Evolutionary conservation across 108 stramenopile species (phyloP), one percentile per base, ranked within the genome.

Genomic region (Epithemia pelagica): DNA sequence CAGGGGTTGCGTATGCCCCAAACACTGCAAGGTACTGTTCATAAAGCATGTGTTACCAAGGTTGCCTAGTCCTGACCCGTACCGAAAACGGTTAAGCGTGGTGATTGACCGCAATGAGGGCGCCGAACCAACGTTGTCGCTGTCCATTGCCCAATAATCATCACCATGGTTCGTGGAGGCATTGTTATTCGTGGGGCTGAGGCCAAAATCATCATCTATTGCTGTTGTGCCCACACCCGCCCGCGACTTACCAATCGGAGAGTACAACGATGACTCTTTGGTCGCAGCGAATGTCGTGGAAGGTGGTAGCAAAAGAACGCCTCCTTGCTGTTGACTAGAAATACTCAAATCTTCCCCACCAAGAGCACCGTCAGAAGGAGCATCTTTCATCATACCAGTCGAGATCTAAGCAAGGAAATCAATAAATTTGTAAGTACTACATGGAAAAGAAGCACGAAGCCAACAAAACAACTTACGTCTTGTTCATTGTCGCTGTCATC

Each of bases 31-130:
- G 18, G 85, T 79, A 28, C 82, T 82, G 63, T 95, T 95, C 82
- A 98, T 84, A 67, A 96, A 97, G 75, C 96, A 97, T 0, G 95
- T 98, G 77, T 98, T 97, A 31, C 99, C 99, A 23, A 97, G 79
- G 67, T 99, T 98, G 32, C 80, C 80, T 21, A 99, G 72, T 2
- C 97, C 95, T 20, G 76, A 76, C 19, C 76, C 79, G 30, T 74
- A 70, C 24, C 75, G 79, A 61, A 78, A 78, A n/a, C 83, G 69
- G 19, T 19, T 23, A 29, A 8, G 28, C 28, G n/a, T 37, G 22
- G 33, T 26, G 21, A 28, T 32, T 70, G 51, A 20, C 63, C 30
- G 2, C 52, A 31, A 62, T 20, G 31, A 22, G 37, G 52, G 23
- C 26, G 23, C 46, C 28, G 67, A 24, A 21, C 20, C 29, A 22